Evolutionary conservation across 2,329 filamentous ascomycete genomes (phyloP), one percentile per base, ranked within the genome.

Genomic region (Neospermospora avenae): DNA sequence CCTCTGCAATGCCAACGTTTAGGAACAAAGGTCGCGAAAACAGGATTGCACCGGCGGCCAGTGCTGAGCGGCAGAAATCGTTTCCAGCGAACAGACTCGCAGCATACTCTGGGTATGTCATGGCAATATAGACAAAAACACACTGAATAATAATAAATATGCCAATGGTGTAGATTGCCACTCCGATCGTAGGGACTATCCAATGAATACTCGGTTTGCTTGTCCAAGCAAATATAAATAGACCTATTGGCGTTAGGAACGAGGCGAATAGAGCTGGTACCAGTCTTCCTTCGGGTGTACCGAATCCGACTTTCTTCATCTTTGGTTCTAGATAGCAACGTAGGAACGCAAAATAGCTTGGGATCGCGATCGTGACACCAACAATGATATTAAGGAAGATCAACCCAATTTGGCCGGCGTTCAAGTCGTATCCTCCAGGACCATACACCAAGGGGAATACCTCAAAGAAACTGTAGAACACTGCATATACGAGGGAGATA

Each of bases 401-500:
- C 14, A 87, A 76, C n/a, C 84, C 82, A 58, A 81, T 73, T 62
- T 84, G 69, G 37, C 83, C 83, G 3, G 81, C 72, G 62, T 77
- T 80, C 78, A 88, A 85, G 68, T 73, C 70, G 72, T 88, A 88
- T 65, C 80, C 74, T 25, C 48, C n/a, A 7, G 48, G 48, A 5
- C 48, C 48, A 70, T 85, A 88, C 62, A 87, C 83, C n/a, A 85
- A 74, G 8, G 84, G 84, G 71, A 87, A 87, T 18, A 80, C 80
- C 68, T 87, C 84, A 68, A 87, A 87, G 73, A 80, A 87, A 37
- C 77, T 80, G 68, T 83, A 83, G 76, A 82, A 84, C 69, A 82
- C 84, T 57, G 76, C 81, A 72, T 85, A 87, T 65, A 82, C 79
- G 63, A 87, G 78, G 58, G 78, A 79, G 5, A 79, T 82, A 73